Base-by-base conservation (phyloP, 2,329 filamentous ascomycete species). In the Ciborinia camelliae region DNA sequence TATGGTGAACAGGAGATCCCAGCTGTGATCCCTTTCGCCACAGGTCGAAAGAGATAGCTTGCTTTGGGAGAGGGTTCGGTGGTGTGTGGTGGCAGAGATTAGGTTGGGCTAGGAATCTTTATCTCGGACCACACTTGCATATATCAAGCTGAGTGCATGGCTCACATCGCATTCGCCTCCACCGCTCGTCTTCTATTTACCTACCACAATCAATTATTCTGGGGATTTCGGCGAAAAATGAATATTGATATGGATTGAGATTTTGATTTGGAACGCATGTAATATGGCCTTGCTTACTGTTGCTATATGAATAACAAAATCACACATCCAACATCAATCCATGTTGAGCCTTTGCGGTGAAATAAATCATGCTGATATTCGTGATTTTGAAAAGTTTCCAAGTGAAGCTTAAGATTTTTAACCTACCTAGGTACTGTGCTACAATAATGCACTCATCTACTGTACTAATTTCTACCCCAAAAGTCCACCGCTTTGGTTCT, bases 221-320 rank as follows among this genome's bases (percentile, higher is more conserved):
- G n/a, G 43, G 43, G 23, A 47, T 9, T 47, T 47, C 14, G n/a
- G 35, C 0, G 35, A 37, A 6, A 18, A 18, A 54, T 15, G 15
- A 8, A 15, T 37, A 20, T 12, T 39, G 2, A 5, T 28, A 39
- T 18, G 2, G 14, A 2, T 28, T 20, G 1, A 12, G 35, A 1
- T 39, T 20, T 39, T 18, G 14, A 4, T 39, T 43, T 4, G 9
- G 4, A 30, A 30, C 35, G 26, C 10, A 32, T 43, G 39, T 8
- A 15, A 2, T 8, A 4, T 9, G 15, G 2, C 7, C 6, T 1
- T n/a, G 6, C n/a, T 6, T 30, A 14, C 6, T 2, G 14, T 6
- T 14, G 2, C 2, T 1, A 14, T 14, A 6, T n/a, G 18, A 7
- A 26, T 7, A 39, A 4, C 28, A 6, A 0, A 28, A 20, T 20